These are phyloP conservation scores for Elymus sibiricus DNA, from an alignment of 176 grass and related monocot species.

Conservation along the genomic window DNA sequence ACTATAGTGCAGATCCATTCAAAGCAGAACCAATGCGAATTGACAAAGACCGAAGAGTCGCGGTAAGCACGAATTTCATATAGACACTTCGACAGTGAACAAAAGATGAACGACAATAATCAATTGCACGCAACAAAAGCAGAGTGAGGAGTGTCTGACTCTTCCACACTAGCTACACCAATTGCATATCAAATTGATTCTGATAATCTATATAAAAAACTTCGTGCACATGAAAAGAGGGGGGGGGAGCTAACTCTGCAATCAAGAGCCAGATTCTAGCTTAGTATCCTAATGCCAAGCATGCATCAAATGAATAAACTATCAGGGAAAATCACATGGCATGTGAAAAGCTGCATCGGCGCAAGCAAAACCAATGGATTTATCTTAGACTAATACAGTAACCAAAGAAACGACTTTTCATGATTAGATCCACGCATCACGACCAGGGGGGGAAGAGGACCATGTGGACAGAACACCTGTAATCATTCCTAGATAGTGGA, in stretches of 20 bases:
- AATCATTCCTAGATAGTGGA: constrained; percentile 40
- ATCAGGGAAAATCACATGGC: constrained; percentile 29
- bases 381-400: constrained; percentile 11
- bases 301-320: constrained; percentile 18
- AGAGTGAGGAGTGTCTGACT: background rate
- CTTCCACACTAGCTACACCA: background rate
- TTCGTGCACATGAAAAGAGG: constrained; percentile 31
- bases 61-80: background rate
- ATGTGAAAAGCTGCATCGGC: constrained; percentile 35
- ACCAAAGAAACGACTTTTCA: constrained; percentile 38
- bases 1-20: background rate
- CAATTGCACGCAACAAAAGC: background rate
- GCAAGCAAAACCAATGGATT: constrained; percentile 15
- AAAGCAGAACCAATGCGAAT: background rate
- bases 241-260: constrained; percentile 20
- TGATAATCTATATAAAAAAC: background rate
- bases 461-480: constrained; percentile 47
- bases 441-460: constrained; percentile 11
- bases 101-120: background rate
- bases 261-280: constrained; percentile 32
- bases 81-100: background rate
- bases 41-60: background rate
- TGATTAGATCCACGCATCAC: constrained; percentile 46
- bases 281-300: constrained; percentile 24
- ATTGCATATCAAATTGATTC: background rate